phyloP scores from a whole-genome alignment of 345 rosid species.

The Populus pruinosa region DNA sequence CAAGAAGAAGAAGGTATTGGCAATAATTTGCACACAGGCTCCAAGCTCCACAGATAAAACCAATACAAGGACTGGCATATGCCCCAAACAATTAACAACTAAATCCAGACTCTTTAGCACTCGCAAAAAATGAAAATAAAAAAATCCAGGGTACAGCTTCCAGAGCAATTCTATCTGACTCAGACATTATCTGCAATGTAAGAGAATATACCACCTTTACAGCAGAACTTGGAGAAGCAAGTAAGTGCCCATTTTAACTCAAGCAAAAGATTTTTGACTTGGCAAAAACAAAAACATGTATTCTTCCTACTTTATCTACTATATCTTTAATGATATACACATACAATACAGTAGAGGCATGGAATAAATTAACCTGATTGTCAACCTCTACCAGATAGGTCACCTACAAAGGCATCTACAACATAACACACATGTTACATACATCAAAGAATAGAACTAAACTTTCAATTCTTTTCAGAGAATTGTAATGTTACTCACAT shows the following conservation, averaged over 20 bases:
- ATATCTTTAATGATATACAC: neutral
- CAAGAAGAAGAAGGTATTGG: neutral
- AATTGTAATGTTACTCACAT: neutral
- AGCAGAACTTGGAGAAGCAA: neutral
- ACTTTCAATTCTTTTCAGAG: neutral
- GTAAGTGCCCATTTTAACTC: neutral
- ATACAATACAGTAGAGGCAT: neutral
- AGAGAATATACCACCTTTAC: neutral
- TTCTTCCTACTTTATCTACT: neutral
- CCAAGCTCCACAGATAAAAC: neutral
- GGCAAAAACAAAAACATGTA: neutral
- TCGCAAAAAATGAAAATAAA: neutral
- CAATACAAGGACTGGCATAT: neutral
- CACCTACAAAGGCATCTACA: neutral
- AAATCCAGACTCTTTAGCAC: neutral
- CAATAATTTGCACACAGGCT: neutral
- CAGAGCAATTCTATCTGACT: neutral
- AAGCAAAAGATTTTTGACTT: neutral
- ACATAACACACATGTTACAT: neutral
- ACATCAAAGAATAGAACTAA: neutral
- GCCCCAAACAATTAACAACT: neutral
- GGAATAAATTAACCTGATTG: neutral
- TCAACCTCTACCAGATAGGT: neutral
- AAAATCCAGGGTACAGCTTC: neutral
- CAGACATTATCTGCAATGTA: neutral